phyloP scores from a whole-genome alignment of 176 grass and related monocot genomes.

The Cymbopogon citratus region DNA sequence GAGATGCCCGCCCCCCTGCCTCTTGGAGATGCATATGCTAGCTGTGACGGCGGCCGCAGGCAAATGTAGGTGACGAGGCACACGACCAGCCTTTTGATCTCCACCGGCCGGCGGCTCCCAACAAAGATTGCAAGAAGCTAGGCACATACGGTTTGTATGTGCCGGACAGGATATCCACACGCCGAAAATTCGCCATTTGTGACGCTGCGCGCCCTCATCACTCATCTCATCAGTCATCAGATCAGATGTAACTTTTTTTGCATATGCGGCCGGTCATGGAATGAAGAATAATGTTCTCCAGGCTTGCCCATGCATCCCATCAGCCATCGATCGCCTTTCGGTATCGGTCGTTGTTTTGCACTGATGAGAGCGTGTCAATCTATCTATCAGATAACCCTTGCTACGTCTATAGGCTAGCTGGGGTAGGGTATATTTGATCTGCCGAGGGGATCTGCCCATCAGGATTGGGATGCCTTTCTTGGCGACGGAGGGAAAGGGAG shows the following conservation, averaged over 20 bases:
- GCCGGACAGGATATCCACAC: slow-evolving; percentile 5
- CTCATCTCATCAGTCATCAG: not conserved
- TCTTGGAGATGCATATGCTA: not conserved
- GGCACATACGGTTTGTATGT: not conserved
- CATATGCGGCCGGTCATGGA: not conserved
- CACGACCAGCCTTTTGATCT: not conserved
- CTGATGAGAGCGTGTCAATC: not conserved
- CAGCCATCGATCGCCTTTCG: not conserved
- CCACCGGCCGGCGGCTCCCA: not conserved
- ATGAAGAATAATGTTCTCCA: no score
- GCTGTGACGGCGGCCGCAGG: not conserved
- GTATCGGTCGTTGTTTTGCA: not conserved
- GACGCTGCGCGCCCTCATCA: not conserved
- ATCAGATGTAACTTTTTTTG: not conserved
- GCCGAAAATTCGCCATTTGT: not conserved
- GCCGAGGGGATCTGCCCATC: slow-evolving; percentile 8
- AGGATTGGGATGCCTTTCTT: slow-evolving; percentile 4
- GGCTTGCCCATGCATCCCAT: no score
- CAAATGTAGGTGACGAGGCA: not conserved
- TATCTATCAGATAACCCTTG: no score
- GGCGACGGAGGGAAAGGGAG: not conserved
- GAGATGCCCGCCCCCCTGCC: not conserved
- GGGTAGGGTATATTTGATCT: slow-evolving; percentile 10
- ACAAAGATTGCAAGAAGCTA: not conserved
- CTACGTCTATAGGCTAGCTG: not conserved